Evolutionary conservation across 2,329 filamentous ascomycete genomes (phyloP), one percentile per base, ranked within the genome.

Genomic region (Aspergillus tanneri): DNA sequence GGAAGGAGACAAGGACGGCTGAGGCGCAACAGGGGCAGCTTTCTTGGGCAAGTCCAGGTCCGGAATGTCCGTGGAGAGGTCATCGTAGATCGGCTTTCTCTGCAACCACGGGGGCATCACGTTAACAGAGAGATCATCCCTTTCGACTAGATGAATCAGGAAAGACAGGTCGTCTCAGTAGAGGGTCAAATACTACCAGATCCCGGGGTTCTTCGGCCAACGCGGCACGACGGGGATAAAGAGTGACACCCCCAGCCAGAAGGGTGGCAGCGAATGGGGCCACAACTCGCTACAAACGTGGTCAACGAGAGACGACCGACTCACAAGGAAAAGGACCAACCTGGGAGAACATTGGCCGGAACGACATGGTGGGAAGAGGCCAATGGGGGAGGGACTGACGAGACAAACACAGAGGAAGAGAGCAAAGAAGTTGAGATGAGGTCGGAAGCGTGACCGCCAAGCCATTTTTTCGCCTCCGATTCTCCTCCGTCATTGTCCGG

Each of bases 21-120:
- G 34, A 39, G 56, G 45, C 44, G 51, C 54, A 36, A 42, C 43
- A 39, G 57, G 39, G 37, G 55, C 34, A 43, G 53, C 38, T 43
- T 60, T 56, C 45, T 61, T 59, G 42, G 58, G 48, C 42, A 55
- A 50, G 54, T 61, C 59, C 30, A 55, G 50, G 54, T 61, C 59
- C 30, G 65, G 57, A 51, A 59, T 56, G 37, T 67, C 65, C 56
- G 60, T 53, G 37, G 66, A 59, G 53, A 63, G 62, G 56, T 70
- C 68, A 56, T 73, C 70, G 60, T 74, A 74, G 59, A 74, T 74
- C 38, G 71, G 68, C 66, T 73, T 74, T 58, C 65, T 62, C 68
- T 70, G 55, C 22, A 41, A 37, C 27, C 37, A 42, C 22, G 18
- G 22, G 23, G 14, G 7, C n/a, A n/a, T 18, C 16, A 34, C 30